Percentiles rank a stretch among this genome's conserved stretches.
These are phyloP conservation scores for Yarrowia keelungensis DNA, from an alignment of 805 yeast genomes.

Conservation along the genomic window DNA sequence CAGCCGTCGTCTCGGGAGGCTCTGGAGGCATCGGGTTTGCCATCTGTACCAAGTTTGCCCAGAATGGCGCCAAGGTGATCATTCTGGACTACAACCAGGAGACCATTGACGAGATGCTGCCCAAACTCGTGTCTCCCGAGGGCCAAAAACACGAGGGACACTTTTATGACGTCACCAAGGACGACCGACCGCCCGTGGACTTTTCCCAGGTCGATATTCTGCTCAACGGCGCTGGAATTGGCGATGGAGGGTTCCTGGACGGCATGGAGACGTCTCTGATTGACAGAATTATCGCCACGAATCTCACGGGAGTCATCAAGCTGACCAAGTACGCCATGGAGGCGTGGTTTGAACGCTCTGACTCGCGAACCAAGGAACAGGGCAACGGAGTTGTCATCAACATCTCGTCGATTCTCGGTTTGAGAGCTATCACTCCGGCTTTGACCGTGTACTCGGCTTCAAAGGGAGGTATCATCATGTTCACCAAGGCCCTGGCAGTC, in stretches of 20 bases:
- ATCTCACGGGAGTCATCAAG: constrained; percentile 67
- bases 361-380: constrained; percentile 5
- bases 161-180: constrained; percentile 21
- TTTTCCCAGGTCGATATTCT: constrained; percentile 53
- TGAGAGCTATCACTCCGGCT: constrained; percentile 58
- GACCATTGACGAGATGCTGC: constrained; percentile 46
- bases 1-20: constrained; percentile 22
- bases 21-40: constrained; percentile 27
- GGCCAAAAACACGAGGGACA: constrained; percentile 26
- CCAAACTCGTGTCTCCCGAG: constrained; percentile 7
- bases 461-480: constrained; percentile 72
- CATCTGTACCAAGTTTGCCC: constrained; percentile 17
- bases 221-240: constrained; percentile 64
- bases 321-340: constrained; percentile 60
- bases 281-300: constrained; percentile 57
- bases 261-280: constrained; percentile 55
- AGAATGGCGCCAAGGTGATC: constrained; percentile 23
- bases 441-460: constrained; percentile 71
- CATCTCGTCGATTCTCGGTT: constrained; percentile 69
- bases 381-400: constrained; percentile 58
- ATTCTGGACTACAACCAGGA: constrained; percentile 53
- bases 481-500: constrained; percentile 63
- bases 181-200: constrained; percentile 20
- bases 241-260: constrained; percentile 62
- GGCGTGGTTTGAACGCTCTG: constrained; percentile 56